These are phyloP conservation scores for Persicaria maculosa DNA, from an alignment of 148 eudicot genomes.

Conservation along the genomic window DNA sequence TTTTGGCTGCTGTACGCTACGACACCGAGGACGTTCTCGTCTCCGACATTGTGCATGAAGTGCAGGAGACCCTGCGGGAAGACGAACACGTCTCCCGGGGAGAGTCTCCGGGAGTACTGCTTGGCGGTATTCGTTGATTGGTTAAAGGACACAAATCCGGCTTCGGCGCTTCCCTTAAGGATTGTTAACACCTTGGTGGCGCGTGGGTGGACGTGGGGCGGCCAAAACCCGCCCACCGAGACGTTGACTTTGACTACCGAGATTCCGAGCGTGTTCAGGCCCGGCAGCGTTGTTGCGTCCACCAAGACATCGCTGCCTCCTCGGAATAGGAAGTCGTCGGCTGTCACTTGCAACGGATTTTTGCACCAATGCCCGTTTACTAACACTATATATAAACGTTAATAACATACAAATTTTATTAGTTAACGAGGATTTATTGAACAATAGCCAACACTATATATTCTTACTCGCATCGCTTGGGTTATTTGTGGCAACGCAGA, in stretches of 20 bases:
- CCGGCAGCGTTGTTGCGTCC: neutral
- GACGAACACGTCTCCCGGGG: slow-evolving; percentile 21
- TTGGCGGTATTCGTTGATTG: slow-evolving; percentile 10
- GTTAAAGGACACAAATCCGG: slow-evolving; percentile 10
- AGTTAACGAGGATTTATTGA: no score
- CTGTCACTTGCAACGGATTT: neutral
- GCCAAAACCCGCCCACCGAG: slow-evolving; percentile 14
- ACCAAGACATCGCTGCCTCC: neutral
- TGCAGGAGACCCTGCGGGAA: slow-evolving; percentile 23
- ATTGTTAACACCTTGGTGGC: neutral
- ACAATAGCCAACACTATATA: no score
- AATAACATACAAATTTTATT: no score
- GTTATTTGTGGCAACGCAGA: no score
- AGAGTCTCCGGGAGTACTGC: slow-evolving; percentile 14
- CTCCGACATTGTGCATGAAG: slow-evolving; percentile 13
- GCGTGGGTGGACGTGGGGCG: slow-evolving; percentile 9
- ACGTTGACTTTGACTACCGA: neutral
- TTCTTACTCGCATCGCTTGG: no score
- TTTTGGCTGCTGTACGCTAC: neutral
- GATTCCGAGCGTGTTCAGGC: slow-evolving; percentile 7
- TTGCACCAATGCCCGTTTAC: slow-evolving; percentile 3
- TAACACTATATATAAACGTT: neutral
- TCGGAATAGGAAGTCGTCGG: neutral
- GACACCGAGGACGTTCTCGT: neutral
- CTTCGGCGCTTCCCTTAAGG: neutral